Evolutionary conservation across 2,329 filamentous ascomycete genomes (phyloP).

Genomic region (Claviceps spartinae): DNA sequence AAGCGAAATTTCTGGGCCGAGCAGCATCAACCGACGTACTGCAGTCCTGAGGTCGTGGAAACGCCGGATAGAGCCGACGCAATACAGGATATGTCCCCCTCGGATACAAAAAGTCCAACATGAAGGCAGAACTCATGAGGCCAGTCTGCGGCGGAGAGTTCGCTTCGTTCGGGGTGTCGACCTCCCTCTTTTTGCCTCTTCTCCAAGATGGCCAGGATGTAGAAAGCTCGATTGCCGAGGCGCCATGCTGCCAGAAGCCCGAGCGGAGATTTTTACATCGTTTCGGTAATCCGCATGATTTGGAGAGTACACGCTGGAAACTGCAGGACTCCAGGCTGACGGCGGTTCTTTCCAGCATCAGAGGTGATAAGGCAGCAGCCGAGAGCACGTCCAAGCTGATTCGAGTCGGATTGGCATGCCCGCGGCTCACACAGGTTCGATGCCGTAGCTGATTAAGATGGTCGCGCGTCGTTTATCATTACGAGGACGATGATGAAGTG

Average conservation of each 20-base stretch:
- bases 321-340: constrained; percentile 41
- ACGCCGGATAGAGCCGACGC: constrained; percentile 22
- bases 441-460: not conserved
- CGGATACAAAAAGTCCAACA: constrained; percentile 45
- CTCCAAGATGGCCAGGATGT: constrained; percentile 26
- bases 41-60: constrained; percentile 13
- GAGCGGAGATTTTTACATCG: constrained; percentile 31
- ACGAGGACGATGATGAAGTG: not conserved
- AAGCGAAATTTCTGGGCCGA: constrained; percentile 16
- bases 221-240: constrained; percentile 33
- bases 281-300: constrained; percentile 21
- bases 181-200: constrained; percentile 11
- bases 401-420: constrained; percentile 12
- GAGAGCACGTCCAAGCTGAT: constrained; percentile 7
- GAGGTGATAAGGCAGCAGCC: constrained; percentile 9
- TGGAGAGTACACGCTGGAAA: constrained; percentile 37
- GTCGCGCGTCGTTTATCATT: not conserved
- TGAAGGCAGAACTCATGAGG: constrained; percentile 32
- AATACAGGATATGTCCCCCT: constrained; percentile 29
- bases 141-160: constrained; percentile 13
- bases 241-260: constrained; percentile 42
- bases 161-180: constrained; percentile 9
- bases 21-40: constrained; percentile 5
- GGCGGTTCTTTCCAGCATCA: constrained; percentile 46
- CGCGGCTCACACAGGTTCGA: constrained; percentile 3